Percentiles rank a stretch among this genome's conserved stretches.
Conservation (phyloP, 768 basidiomycete genomes). For the Pleurotus giganteus region DNA sequence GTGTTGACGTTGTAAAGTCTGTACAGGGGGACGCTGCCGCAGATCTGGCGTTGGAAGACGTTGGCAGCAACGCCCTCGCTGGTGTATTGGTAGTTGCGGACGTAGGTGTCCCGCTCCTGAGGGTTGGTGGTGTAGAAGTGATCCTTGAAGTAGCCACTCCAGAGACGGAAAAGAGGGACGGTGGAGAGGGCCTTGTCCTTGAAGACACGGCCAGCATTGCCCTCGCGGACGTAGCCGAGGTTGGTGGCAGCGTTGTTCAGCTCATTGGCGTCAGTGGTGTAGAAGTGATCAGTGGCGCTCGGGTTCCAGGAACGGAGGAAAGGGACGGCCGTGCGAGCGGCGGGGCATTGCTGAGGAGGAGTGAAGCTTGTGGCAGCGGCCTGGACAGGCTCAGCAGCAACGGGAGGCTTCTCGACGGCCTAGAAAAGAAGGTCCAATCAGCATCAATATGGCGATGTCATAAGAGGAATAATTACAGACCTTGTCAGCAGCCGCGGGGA, state of each 20-base stretch:
- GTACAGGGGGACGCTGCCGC: constrained; percentile 5
- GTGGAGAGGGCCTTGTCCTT: constrained; percentile 1
- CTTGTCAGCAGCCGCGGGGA: not conserved
- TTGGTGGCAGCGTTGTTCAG: not conserved
- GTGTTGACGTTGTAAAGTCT: not conserved
- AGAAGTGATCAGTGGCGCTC: constrained; percentile 7
- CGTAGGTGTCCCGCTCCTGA: constrained; percentile 5
- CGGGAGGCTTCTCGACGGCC: constrained; percentile 4
- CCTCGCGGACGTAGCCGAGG: not conserved
- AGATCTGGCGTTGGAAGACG: constrained; percentile 6
- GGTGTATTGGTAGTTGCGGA: constrained; percentile 6
- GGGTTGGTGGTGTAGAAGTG: constrained; percentile 15
- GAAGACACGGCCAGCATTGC: constrained; percentile 10
- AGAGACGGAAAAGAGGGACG: constrained; percentile 14
- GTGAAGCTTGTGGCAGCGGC: not conserved
- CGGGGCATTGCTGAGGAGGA: not conserved
- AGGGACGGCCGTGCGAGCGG: not conserved
- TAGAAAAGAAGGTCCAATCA: not conserved
- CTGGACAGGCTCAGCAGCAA: constrained; percentile 1
- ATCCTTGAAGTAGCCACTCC: constrained; percentile 10
- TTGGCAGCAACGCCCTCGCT: constrained; percentile 10
- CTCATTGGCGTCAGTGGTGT: constrained; percentile 8
- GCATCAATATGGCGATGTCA: not conserved
- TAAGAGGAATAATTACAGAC: not conserved
- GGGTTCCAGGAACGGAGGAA: constrained; percentile 2